Conservation (phyloP, 306 rosid genomes). For the Cicer judaicum region DNA sequence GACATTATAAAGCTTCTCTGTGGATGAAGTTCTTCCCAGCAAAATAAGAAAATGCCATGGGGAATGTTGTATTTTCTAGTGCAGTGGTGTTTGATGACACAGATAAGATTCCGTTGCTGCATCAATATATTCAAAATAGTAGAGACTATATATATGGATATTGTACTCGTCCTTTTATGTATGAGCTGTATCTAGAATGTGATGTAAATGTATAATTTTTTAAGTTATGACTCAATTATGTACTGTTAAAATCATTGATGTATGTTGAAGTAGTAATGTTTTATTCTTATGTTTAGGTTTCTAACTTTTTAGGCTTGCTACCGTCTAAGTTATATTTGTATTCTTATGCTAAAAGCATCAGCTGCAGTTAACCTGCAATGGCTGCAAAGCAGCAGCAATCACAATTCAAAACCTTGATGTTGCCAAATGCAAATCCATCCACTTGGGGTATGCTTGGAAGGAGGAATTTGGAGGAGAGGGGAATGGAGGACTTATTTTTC, state of each 20-base stretch:
- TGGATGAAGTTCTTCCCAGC: constrained; percentile 17
- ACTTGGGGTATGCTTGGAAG: neutral
- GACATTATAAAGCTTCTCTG: constrained; percentile 11
- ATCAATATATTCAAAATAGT: neutral
- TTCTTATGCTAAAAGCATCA: neutral
- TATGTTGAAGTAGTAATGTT: neutral
- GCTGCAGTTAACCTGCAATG: neutral
- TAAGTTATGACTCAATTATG: constrained; percentile 7
- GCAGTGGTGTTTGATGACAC: constrained; percentile 10
- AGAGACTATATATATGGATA: neutral
- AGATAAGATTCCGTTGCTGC: neutral
- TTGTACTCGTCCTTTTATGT: neutral
- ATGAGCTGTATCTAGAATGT: constrained; percentile 7
- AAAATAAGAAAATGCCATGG: neutral
- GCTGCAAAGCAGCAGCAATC: constrained; percentile 5
- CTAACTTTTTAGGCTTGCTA: neutral
- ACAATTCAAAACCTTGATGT: neutral
- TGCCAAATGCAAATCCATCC: neutral
- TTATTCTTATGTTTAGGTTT: neutral
- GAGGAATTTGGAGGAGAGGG: too few species aligned
- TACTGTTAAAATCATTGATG: neutral
- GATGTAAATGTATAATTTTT: neutral
- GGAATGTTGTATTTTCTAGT: constrained; percentile 12
- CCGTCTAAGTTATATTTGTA: neutral
- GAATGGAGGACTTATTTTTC: too few species aligned